Evolutionary conservation across 495 filamentous ascomycete genomes (phyloP), one percentile per base, ranked within the genome.

Genomic region (Rhypophila decipiens): DNA sequence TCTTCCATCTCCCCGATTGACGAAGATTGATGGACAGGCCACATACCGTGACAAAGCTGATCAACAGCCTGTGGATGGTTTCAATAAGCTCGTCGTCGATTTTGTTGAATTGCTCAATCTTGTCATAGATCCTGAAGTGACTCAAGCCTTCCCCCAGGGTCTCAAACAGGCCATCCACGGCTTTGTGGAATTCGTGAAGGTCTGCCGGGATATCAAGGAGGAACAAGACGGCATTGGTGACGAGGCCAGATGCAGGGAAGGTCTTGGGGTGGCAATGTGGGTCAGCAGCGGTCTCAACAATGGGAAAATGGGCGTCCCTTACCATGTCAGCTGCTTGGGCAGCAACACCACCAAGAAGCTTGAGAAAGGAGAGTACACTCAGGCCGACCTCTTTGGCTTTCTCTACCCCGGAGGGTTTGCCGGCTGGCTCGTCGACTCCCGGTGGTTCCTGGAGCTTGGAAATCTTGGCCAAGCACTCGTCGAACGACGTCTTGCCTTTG

Each of bases 21-120:
- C 18, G 24, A n/a, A 43, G 7, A 13, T 24, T 43, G 40, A 43
- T 43, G 40, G 18, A 43, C 11, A 15, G 13, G 40, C 21, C 40
- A 18, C 40, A 43, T 2, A 43, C 29, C 21, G 24, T 23, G 40
- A 43, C 40, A 24, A 43, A 43, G 23, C 40, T 43, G 40, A 43
- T 43, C 40, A 43, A 23, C 19, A 43, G 18, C 10, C 40, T 19
- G 40, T 43, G 40, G 19, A 24, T 43, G 8, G 19, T 12, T 23
- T 22, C 15, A 4, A 22, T 43, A 8, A 43, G 40, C 13, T 43
- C 40, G 19, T 4, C 2, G 15, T 43, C 40, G 23, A 43, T 22
- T 23, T 43, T 13, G 23, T 22, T 23, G 13, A 43, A 29, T 2
- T n/a, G 19, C 18, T 43, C 40, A 23, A 43, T 43, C 22, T 23